Percentiles rank a stretch among this genome's conserved stretches.
Conservation (phyloP, 257 asterid species). For the Apocynum venetum region DNA sequence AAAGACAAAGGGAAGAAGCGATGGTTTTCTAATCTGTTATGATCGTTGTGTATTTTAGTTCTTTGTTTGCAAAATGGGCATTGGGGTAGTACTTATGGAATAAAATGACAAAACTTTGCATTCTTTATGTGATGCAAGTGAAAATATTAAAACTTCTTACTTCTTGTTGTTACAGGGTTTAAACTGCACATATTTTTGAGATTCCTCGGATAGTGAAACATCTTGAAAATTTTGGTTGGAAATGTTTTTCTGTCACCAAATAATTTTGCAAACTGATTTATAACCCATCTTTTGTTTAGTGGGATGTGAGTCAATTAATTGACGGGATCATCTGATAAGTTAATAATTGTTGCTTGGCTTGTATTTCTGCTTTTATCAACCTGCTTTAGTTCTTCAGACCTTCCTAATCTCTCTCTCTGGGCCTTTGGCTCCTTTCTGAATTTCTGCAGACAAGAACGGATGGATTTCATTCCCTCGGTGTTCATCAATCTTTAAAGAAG, state of each 20-base stretch:
- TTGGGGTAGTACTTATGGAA: neutral
- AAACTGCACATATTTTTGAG: neutral
- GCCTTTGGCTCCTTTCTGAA: neutral
- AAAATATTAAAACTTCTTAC: neutral
- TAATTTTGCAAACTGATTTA: neutral
- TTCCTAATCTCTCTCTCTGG: conserved; percentile 16
- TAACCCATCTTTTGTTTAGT: neutral
- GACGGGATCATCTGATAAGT: neutral
- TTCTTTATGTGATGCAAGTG: no score
- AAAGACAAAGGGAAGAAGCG: neutral
- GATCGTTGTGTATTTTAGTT: neutral
- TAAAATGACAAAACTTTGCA: neutral
- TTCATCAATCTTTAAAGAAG: conserved; percentile 78
- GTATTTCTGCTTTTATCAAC: neutral
- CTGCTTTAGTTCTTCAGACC: neutral
- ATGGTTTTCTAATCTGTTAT: neutral
- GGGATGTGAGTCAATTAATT: neutral
- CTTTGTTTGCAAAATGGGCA: neutral
- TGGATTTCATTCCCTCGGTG: conserved; percentile 79
- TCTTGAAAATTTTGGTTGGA: neutral
- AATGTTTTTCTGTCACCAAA: neutral
- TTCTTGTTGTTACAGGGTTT: neutral
- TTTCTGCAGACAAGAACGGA: conserved; percentile 72
- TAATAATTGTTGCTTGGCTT: neutral
- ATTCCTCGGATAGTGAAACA: neutral